Evolutionary conservation across 169 alveolate genomes (phyloP).

Genomic region (Plasmodium gonderi): DNA sequence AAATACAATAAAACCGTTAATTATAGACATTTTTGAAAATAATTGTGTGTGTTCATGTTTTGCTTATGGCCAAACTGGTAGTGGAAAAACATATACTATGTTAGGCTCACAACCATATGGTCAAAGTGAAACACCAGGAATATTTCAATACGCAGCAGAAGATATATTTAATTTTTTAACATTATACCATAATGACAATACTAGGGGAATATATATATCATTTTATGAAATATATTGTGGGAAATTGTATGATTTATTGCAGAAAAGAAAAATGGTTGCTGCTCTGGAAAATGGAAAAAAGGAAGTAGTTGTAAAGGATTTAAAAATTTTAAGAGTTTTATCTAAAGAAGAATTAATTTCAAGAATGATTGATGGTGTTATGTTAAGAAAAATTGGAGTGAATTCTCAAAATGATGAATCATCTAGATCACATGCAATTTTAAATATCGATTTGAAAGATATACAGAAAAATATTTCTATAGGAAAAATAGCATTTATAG

Average conservation of each 20-base stretch:
- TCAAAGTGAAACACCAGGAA: conserved; percentile 90
- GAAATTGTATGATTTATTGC: conserved; percentile 97
- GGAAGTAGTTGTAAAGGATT: conserved; percentile 95
- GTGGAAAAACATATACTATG: conserved; percentile 98
- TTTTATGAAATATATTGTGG: conserved; percentile 99
- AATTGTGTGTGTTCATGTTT: conserved; percentile 96
- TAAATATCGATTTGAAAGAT: conserved; percentile 92
- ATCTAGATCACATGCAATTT: conserved; percentile 99
- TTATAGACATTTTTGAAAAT: conserved; percentile 92
- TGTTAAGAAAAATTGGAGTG: conserved; percentile 94
- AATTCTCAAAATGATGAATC: conserved; percentile 98
- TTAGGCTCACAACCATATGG: conserved; percentile 91
- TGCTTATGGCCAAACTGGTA: conserved; percentile 98
- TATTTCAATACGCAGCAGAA: conserved; percentile 94
- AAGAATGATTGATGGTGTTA: conserved; percentile 90
- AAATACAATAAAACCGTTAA: conserved; percentile 93
- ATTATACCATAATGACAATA: conserved; percentile 79
- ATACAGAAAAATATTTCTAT: conserved; percentile 80
- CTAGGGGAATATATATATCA: conserved; percentile 90
- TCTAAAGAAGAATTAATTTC: conserved; percentile 92
- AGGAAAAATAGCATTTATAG: conserved; percentile 97
- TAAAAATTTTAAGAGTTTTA: conserved; percentile 89
- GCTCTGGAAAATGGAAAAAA: conserved; percentile 93
- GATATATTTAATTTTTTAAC: conserved; percentile 91
- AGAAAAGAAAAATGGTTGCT: conserved; percentile 91